Percentiles rank a stretch among this genome's conserved stretches.
These are phyloP conservation scores for Scortechinia acanthostroma DNA, from an alignment of 2,329 filamentous ascomycete species.

Conservation along the genomic window DNA sequence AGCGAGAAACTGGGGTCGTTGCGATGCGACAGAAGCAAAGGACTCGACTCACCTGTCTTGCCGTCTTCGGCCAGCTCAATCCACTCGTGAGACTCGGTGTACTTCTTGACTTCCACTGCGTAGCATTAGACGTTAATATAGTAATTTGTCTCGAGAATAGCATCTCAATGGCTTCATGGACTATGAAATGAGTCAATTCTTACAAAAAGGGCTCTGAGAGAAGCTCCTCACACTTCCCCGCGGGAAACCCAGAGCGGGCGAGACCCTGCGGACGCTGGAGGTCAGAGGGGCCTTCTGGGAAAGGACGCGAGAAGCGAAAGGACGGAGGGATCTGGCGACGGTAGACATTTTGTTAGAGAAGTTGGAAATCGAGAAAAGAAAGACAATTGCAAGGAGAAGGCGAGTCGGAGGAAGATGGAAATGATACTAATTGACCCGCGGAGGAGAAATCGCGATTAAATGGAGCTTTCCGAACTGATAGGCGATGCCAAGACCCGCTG, in stretches of 20 bases:
- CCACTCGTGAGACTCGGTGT: conserved; percentile 67
- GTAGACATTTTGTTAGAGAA: neutral
- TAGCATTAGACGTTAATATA: neutral
- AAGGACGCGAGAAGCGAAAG: neutral
- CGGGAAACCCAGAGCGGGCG: neutral
- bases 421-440: no score
- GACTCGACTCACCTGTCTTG: conserved; percentile 43
- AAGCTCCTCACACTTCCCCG: conserved; percentile 1
- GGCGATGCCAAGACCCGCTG: neutral
- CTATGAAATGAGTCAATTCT: neutral
- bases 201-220: neutral
- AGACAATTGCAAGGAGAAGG: neutral
- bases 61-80: conserved; percentile 51
- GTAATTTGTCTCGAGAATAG: neutral
- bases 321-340: neutral
- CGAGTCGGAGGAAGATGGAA: neutral
- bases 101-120: conserved; percentile 40
- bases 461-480: neutral
- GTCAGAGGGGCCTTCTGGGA: neutral
- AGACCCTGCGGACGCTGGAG: neutral
- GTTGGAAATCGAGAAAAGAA: neutral
- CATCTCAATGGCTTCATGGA: neutral
- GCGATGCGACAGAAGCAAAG: no score
- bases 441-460: no score
- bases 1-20: no score